Percentiles rank a stretch among this genome's conserved stretches.
These are phyloP conservation scores for Gossypium arboreum DNA, from an alignment of 345 rosid species.

Conservation along the genomic window DNA sequence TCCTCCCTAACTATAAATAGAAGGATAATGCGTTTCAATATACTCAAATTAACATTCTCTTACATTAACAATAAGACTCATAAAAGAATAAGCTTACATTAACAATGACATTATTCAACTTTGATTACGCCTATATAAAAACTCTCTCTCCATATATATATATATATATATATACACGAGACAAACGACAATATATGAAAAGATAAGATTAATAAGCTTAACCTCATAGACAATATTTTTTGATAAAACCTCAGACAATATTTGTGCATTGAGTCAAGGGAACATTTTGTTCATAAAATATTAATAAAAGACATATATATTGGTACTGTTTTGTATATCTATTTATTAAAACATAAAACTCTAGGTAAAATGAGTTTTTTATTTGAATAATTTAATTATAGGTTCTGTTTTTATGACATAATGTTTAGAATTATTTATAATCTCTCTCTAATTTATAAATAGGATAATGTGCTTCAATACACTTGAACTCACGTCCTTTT, in stretches of 20 bases:
- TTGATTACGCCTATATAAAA: too few relatives aligned
- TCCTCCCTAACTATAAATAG: too few relatives aligned
- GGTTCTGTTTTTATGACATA: fast-evolving
- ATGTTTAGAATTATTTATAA: too few relatives aligned
- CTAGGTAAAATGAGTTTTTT: constrained; percentile 24
- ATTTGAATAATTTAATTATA: too few relatives aligned
- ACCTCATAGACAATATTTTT: constrained; percentile 14
- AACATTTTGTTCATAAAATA: constrained; percentile 54
- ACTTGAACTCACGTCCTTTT: too few relatives aligned
- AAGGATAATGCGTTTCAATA: too few relatives aligned
- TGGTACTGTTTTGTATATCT: constrained; percentile 37
- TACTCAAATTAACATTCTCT: fast-evolving
- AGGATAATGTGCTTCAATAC: too few relatives aligned
- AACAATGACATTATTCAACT: too few relatives aligned
- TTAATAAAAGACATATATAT: constrained; percentile 30
- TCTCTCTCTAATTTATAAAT: fast-evolving
- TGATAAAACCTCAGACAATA: constrained; percentile 4
- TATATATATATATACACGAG: too few relatives aligned
- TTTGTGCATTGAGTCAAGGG: constrained; percentile 58
- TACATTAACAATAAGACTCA: fast-evolving
- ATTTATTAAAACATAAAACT: constrained; percentile 30
- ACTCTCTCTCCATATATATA: too few relatives aligned
- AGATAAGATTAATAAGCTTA: constrained; percentile 8
- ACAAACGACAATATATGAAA: too few relatives aligned
- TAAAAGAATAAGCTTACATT: too few relatives aligned